Percentiles rank a stretch among this genome's conserved stretches.
Evolutionary conservation across 192 early-diverging fungal genomes (phyloP).

Genomic region (Backusella westeae): DNA sequence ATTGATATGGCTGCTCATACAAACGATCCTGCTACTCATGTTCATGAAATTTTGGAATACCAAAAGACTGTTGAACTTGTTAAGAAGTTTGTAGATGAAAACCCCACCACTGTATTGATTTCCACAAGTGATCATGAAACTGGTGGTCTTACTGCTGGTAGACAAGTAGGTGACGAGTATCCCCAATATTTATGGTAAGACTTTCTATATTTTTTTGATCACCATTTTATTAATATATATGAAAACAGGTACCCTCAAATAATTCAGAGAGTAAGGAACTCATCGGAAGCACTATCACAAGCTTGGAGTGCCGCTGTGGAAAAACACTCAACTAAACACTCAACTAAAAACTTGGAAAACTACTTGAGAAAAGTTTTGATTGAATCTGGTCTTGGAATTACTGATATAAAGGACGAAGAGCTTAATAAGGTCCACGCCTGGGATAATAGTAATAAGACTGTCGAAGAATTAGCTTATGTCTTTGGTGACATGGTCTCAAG

Average conservation of each 20-base stretch:
- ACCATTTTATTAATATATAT: background rate
- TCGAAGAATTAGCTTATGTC: conserved; percentile 38
- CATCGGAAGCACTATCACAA: conserved; percentile 46
- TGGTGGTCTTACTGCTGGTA: conserved; percentile 52
- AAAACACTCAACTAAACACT: background rate
- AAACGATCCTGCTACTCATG: conserved; percentile 58
- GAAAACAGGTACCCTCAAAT: conserved; percentile 64
- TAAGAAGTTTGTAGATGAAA: conserved; percentile 39
- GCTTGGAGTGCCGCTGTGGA: conserved; percentile 5
- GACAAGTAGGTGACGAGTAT: conserved; percentile 29
- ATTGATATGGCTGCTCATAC: conserved; percentile 58
- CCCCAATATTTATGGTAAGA: conserved; percentile 53
- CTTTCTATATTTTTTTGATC: background rate
- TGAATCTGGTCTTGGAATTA: conserved; percentile 68
- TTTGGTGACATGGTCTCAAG: conserved; percentile 49
- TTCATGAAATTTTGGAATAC: conserved; percentile 59
- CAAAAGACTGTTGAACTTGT: conserved; percentile 49
- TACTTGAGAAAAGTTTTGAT: conserved; percentile 59
- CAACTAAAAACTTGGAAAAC: conserved; percentile 38
- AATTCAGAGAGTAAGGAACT: conserved; percentile 64
- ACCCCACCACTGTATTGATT: conserved; percentile 51
- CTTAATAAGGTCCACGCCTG: conserved; percentile 44
- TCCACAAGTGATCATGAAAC: conserved; percentile 66
- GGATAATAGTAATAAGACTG: conserved; percentile 20
- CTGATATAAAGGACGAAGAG: conserved; percentile 68